A percentile compares a stretch with the other conserved stretches of the same genome.
Evolutionary conservation across 208 protist genomes (phyloP).

Genomic region (Acanthamoeba castellanii): DNA sequence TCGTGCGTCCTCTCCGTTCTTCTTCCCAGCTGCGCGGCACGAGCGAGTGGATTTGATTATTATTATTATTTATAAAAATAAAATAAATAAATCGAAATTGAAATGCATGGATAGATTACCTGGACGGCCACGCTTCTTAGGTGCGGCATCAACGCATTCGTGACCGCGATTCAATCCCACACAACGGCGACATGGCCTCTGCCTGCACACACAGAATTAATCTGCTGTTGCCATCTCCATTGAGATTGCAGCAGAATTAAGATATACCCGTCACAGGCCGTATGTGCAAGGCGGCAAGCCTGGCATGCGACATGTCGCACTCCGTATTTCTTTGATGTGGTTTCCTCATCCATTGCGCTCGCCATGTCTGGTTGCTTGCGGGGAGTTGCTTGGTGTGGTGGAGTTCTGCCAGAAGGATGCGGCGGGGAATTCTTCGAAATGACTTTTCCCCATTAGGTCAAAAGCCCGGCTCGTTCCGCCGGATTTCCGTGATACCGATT

Average conservation of each 20-base stretch:
- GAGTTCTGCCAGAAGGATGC: no score
- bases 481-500: no score
- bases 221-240: no score
- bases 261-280: conserved; percentile 14
- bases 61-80: background rate
- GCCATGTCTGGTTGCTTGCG: background rate
- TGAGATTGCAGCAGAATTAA: background rate
- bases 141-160: conserved; percentile 40
- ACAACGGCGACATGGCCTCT: conserved; percentile 43
- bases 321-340: background rate
- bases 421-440: no score
- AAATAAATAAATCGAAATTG: background rate
- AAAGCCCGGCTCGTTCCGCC: no score
- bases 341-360: background rate
- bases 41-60: background rate
- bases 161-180: background rate
- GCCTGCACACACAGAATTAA: background rate
- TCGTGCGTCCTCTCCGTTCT: conserved; percentile 26
- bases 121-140: conserved; percentile 54
- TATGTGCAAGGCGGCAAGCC: background rate
- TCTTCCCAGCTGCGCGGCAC: conserved; percentile 14
- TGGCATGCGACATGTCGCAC: conserved; percentile 31
- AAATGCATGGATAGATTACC: background rate
- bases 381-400: background rate
- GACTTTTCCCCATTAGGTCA: no score